Conservation (phyloP, 331 rosid genomes). For the Phaseolus coccineus region DNA sequence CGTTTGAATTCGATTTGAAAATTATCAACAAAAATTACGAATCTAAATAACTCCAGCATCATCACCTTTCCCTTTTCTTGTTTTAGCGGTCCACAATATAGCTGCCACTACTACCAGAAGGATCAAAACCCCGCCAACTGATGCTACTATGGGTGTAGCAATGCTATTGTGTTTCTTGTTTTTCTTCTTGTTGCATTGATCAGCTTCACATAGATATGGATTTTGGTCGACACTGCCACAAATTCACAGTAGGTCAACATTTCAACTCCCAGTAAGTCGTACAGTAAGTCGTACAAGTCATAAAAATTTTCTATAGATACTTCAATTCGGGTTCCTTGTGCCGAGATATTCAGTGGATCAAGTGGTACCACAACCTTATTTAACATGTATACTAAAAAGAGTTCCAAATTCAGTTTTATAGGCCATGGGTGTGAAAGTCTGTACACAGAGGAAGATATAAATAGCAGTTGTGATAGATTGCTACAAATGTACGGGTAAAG, state of each 20-base stretch:
- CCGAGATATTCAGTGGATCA: no score
- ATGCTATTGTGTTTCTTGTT: background rate
- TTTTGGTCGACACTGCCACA: slow-evolving; percentile 1
- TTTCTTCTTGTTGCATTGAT: background rate
- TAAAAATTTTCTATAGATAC: background rate
- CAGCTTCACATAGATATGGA: background rate
- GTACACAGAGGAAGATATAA: no score
- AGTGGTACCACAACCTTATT: no score
- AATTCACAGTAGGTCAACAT: background rate
- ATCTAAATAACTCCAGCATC: background rate
- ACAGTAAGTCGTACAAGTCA: background rate
- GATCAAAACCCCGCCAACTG: background rate
- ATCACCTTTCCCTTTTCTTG: background rate
- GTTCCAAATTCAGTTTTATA: no score
- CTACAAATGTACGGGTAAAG: background rate
- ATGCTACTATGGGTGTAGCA: background rate
- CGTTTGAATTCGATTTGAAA: background rate
- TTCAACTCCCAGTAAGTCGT: background rate
- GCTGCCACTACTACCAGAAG: background rate
- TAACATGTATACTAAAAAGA: no score
- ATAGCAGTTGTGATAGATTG: no score
- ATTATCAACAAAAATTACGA: background rate
- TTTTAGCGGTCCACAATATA: background rate
- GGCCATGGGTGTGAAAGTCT: no score
- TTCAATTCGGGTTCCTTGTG: background rate